These are phyloP conservation scores for Ramaria sp. DNA, from an alignment of 768 basidiomycete genomes.

Conservation along the genomic window DNA sequence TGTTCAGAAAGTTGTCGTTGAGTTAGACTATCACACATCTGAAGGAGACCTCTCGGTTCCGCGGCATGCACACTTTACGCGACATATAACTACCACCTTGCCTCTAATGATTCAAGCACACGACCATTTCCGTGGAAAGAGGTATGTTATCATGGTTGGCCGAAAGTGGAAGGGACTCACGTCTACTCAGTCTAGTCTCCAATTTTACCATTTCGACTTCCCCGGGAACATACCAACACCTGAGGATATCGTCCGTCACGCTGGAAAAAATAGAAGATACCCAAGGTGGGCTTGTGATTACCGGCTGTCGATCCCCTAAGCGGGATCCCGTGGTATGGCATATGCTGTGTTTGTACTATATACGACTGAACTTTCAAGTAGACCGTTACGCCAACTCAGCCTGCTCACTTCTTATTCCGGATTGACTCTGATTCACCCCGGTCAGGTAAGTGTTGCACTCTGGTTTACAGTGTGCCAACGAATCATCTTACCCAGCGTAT, in stretches of 20 bases:
- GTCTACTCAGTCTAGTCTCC: conserved; percentile 59
- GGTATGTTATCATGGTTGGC: conserved; percentile 32
- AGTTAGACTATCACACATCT: conserved; percentile 56
- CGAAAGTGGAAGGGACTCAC: not conserved
- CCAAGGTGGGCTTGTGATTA: conserved; percentile 38
- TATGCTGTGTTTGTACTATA: conserved; percentile 8
- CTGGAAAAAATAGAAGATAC: conserved; percentile 37
- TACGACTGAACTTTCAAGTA: conserved; percentile 20
- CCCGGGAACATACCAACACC: conserved; percentile 46
- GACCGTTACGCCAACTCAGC: conserved; percentile 68
- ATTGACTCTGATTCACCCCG: conserved; percentile 49
- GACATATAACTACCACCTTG: conserved; percentile 53
- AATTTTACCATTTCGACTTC: conserved; percentile 85
- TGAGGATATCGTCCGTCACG: conserved; percentile 59
- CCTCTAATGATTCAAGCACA: conserved; percentile 91
- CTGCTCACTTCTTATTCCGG: conserved; percentile 73
- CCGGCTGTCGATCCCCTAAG: conserved; percentile 33
- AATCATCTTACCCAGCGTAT: conserved; percentile 32
- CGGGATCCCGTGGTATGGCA: conserved; percentile 38
- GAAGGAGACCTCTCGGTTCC: conserved; percentile 36
- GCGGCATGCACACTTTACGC: conserved; percentile 44
- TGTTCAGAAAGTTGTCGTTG: conserved; percentile 53
- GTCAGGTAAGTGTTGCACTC: conserved; percentile 34
- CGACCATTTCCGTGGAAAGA: conserved; percentile 85
- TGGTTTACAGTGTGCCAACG: not conserved